Base-by-base conservation (phyloP, 2,329 filamentous ascomycete species). In the Stemphylium vesicarium region DNA sequence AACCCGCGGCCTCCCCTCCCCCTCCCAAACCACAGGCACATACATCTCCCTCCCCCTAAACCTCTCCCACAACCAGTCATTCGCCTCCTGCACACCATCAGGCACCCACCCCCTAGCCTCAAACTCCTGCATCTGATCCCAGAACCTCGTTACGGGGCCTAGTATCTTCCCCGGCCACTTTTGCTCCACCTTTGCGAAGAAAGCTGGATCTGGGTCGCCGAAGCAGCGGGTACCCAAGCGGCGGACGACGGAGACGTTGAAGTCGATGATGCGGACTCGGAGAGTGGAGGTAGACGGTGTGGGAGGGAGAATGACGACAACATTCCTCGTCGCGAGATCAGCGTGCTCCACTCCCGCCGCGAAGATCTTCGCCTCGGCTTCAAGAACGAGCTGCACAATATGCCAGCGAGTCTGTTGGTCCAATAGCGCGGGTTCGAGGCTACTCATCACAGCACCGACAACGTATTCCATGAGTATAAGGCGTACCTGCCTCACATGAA, bases 261-360 rank as follows among this genome's bases (percentile, higher is more conserved):
- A 53, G 22, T 53, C 43, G 13, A 53, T 48, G 15, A 53, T 47
- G 31, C 40, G 29, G 7, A 53, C 12, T 2, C 22, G 29, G 3
- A 16, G 15, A 8, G 11, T 22, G 18, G 22, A 22, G n/a, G 1
- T 33, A 7, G n/a, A 11, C 2, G 16, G 1, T 1, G 26, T 6
- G 16, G 29, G 1, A 29, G 22, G 9, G 4, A 22, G 20, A 11
- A 57, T n/a, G 22, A 59, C 35, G 33, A 59, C 46, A 16, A 53
- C n/a, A 26, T 62, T 62, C 15, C 59, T 56, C 3, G 59, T 53
- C 4, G 35, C 32, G 2, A 54, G 38, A 10, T 62, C 56, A 29
- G 39, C 15, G 18, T 62, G 56, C 1, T 39, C 1, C 8, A 62
- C 20, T 2, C 47, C 56, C 1, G 56, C 41, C 11, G 50, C 18